Evolutionary conservation across 2,329 filamentous ascomycete species (phyloP).

Genomic region (Nemania sp.): DNA sequence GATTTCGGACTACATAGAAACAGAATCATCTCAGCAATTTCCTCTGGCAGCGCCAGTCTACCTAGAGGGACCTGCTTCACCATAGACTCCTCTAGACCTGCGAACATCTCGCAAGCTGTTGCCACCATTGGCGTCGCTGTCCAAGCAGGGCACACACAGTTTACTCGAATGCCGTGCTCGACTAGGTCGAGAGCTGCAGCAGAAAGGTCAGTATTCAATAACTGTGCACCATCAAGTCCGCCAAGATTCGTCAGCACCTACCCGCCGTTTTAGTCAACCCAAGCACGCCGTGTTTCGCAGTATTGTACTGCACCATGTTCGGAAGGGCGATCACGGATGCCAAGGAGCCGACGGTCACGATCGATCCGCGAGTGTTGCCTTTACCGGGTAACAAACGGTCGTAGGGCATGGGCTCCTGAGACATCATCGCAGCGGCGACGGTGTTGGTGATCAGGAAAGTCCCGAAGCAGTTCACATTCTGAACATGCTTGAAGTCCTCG

Average conservation of each 20-base stretch:
- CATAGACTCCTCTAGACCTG: conserved; percentile 22
- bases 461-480: background rate
- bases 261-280: background rate
- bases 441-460: background rate
- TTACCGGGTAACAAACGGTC: background rate
- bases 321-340: background rate
- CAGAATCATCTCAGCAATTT: conserved; percentile 35
- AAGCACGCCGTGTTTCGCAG: background rate
- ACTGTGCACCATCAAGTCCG: background rate
- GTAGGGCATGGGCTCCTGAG: background rate
- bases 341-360: background rate
- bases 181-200: conserved; percentile 30
- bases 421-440: background rate
- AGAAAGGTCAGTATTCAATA: background rate
- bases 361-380: background rate
- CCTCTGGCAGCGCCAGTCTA: conserved; percentile 35
- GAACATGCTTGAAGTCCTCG: background rate
- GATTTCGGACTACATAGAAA: conserved; percentile 36
- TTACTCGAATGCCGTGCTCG: conserved; percentile 36
- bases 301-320: background rate
- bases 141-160: conserved; percentile 39
- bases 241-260: background rate
- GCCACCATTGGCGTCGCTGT: conserved; percentile 38
- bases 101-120: conserved; percentile 16
- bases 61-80: conserved; percentile 23